These are phyloP conservation scores for Rugosomyces carneus DNA, from an alignment of 1,284 basidiomycete species.

Conservation along the genomic window DNA sequence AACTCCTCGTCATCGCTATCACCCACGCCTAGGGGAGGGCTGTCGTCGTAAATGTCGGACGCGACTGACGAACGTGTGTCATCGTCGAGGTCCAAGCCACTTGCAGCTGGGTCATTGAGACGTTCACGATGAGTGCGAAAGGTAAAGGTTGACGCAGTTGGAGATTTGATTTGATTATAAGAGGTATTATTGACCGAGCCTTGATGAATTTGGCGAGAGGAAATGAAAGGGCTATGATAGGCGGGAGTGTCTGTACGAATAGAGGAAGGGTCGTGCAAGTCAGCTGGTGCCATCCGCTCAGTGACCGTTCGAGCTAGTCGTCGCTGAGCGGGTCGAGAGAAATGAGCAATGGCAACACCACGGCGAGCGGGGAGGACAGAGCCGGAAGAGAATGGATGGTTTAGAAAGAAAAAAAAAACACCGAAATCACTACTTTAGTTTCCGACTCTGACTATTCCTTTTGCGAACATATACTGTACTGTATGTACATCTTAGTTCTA, in stretches of 20 bases:
- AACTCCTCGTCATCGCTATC: constrained; percentile 31
- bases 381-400: too few species aligned
- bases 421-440: too few species aligned
- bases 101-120: constrained; percentile 43
- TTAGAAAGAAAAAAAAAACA: too few species aligned
- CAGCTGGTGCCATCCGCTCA: constrained; percentile 46
- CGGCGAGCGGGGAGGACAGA: constrained; percentile 12
- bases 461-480: too few species aligned
- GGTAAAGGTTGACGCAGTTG: constrained; percentile 18
- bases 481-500: too few species aligned
- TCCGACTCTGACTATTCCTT: too few species aligned
- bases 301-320: constrained; percentile 44
- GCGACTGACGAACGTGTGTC: constrained; percentile 42
- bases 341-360: constrained; percentile 21
- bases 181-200: constrained; percentile 17
- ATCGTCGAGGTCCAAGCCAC: constrained; percentile 55
- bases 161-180: constrained; percentile 14
- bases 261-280: constrained; percentile 42
- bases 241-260: constrained; percentile 58
- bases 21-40: constrained; percentile 18
- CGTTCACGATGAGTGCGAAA: constrained; percentile 29
- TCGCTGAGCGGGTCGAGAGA: constrained; percentile 25
- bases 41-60: constrained; percentile 28
- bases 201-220: constrained; percentile 32
- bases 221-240: constrained; percentile 55